Evolutionary conservation across 2,329 filamentous ascomycete genomes (phyloP).

Genomic region (Dothidotthia symphoricarpi): DNA sequence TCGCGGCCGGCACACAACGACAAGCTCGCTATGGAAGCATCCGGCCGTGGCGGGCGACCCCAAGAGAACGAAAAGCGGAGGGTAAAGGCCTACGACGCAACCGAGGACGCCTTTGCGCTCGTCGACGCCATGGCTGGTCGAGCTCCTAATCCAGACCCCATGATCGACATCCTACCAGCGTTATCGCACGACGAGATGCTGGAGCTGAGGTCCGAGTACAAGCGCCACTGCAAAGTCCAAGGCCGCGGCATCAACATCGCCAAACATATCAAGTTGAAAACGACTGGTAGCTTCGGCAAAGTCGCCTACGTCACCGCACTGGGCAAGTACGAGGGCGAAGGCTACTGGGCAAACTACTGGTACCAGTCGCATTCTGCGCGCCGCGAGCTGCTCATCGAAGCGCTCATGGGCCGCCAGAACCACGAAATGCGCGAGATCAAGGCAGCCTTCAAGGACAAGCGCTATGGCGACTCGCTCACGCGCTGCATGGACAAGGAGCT

Average conservation of each 20-base stretch:
- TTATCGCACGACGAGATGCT: constrained; percentile 86
- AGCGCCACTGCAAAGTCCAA: constrained; percentile 79
- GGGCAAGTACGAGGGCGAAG: constrained; percentile 87
- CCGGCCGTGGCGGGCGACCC: constrained; percentile 24
- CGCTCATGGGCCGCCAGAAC: constrained; percentile 85
- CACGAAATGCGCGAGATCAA: constrained; percentile 86
- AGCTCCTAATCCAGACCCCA: constrained; percentile 61
- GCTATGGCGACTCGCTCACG: constrained; percentile 76
- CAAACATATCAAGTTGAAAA: constrained; percentile 82
- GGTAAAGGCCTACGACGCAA: constrained; percentile 79
- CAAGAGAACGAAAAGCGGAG: constrained; percentile 50
- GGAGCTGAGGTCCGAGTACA: constrained; percentile 84
- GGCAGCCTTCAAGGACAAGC: constrained; percentile 83
- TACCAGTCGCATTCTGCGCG: constrained; percentile 85
- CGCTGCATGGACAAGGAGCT: constrained; percentile 90
- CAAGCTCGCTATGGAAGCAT: constrained; percentile 37
- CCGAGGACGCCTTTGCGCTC: constrained; percentile 72
- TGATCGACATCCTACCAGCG: constrained; percentile 80
- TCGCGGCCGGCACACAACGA: constrained; percentile 29
- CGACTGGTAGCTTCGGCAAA: constrained; percentile 78
- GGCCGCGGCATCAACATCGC: constrained; percentile 80
- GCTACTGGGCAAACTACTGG: constrained; percentile 98
- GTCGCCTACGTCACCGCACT: constrained; percentile 86
- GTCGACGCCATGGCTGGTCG: constrained; percentile 70
- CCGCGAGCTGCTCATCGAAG: constrained; percentile 87